Evolutionary conservation across 1,284 basidiomycete genomes (phyloP).

Genomic region (Ceratobasidium sp.): DNA sequence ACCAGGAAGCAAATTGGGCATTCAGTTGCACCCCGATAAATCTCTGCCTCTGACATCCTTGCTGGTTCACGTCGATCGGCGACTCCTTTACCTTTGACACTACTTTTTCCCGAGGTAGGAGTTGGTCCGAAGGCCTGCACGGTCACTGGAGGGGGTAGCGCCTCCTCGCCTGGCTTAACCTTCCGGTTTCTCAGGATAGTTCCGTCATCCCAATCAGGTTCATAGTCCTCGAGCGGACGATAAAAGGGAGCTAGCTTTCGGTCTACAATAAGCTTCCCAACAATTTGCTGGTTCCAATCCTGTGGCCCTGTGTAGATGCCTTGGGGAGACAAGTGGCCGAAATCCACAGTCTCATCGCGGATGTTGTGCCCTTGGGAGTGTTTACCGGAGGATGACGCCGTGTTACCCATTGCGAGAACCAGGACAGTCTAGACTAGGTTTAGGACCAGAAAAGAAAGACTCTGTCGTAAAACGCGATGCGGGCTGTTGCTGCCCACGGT

Average conservation of each 20-base stretch:
- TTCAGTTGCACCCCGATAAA: slow-evolving; percentile 89
- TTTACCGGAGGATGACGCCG: slow-evolving; percentile 66
- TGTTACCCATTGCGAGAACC: slow-evolving; percentile 72
- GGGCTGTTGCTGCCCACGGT: slow-evolving; percentile 38
- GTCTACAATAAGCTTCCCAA: slow-evolving; percentile 86
- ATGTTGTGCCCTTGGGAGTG: slow-evolving; percentile 59
- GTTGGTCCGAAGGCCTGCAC: slow-evolving; percentile 26
- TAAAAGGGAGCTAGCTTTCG: slow-evolving; percentile 96
- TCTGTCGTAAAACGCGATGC: slow-evolving; percentile 27
- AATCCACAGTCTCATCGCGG: slow-evolving; percentile 81
- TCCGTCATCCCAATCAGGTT: slow-evolving; percentile 85
- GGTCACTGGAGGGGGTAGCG: slow-evolving; percentile 33
- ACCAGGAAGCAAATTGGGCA: slow-evolving; percentile 99
- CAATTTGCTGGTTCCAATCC: slow-evolving; percentile 91
- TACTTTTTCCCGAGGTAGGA: slow-evolving; percentile 26
- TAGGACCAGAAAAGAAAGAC: slow-evolving; percentile 5
- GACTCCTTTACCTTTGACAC: slow-evolving; percentile 37
- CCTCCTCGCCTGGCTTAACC: slow-evolving; percentile 47
- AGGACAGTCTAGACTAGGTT: background rate
- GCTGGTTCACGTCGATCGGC: slow-evolving; percentile 64
- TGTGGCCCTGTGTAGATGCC: slow-evolving; percentile 86
- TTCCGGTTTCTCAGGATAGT: slow-evolving; percentile 82
- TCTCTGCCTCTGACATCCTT: slow-evolving; percentile 73
- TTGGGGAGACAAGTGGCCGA: slow-evolving; percentile 86
- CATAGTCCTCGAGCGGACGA: slow-evolving; percentile 92